Evolutionary conservation across 106 monocot species (phyloP), one percentile per base, ranked within the genome.

Genomic region (Vanilla planifolia): DNA sequence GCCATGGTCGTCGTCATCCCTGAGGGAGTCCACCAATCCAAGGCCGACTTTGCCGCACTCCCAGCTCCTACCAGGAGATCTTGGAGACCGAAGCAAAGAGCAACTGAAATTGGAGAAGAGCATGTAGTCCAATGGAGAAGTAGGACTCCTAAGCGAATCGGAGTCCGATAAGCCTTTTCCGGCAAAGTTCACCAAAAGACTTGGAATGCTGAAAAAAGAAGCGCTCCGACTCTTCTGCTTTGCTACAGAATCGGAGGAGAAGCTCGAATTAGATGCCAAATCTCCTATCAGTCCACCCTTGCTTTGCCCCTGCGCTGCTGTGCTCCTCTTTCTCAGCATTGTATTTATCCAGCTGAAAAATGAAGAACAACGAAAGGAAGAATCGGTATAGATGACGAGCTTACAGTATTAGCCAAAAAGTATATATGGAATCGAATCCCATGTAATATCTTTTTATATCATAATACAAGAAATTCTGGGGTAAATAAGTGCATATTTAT

Each of bases 111-210:
- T 77, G 47, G 78, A 69, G 53, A 78, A 75, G 57, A 64, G 32
- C 65, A 55, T 77, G 66, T 47, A 72, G 26, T 84, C 89, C 65
- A 89, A 60, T 13, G 85, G 81, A 21, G 81, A 89, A 42, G 85
- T 89, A 24, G 89, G 85, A 78, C 89, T 89, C 66, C 62, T 80
- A 8, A 65, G 69, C n/a, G 80, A 64, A 23, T 77, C 85, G 22
- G 42, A 59, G 43, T 80, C 78, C 20, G 69, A 20, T 26, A 44
- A 13, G 11, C 67, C 63, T 50, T 88, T 85, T 50, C 65, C 17
- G 55, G 57, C 60, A 26, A 80, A 61, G 42, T 84, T 80, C 25
- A 89, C 74, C 45, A 89, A 71, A 19, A 88, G 83, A 15, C 80
- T 77, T 17, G 83, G 70, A 52, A 80, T 51, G 32, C 75, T 64